These are phyloP conservation scores for Malassezia caprae DNA, from an alignment of 1,284 basidiomycete genomes.

Conservation along the genomic window DNA sequence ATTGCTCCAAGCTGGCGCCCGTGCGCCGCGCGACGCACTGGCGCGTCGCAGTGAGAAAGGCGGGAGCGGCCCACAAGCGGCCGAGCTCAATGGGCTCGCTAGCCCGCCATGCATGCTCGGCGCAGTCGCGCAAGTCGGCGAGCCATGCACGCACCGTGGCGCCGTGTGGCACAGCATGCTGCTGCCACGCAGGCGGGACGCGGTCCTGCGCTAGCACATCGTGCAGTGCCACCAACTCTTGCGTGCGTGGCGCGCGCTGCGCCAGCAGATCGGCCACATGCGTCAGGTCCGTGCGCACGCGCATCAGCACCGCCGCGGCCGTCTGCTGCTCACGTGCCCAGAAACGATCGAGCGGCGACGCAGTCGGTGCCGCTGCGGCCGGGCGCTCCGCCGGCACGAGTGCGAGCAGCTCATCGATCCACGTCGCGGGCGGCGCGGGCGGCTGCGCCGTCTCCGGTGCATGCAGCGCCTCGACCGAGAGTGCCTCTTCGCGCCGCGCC, in stretches of 20 bases:
- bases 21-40: conserved; percentile 36
- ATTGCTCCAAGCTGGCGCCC: conserved; percentile 32
- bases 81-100: conserved; percentile 27
- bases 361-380: conserved; percentile 16
- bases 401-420: background rate
- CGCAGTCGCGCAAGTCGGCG: conserved; percentile 28
- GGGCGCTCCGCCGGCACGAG: background rate
- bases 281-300: conserved; percentile 29
- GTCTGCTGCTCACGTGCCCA: conserved; percentile 43
- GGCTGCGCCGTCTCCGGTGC: conserved; percentile 17
- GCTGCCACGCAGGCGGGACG: conserved; percentile 33
- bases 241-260: conserved; percentile 33
- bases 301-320: conserved; percentile 24
- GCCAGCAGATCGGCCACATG: conserved; percentile 32
- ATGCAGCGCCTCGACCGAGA: conserved; percentile 22
- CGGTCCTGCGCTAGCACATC: conserved; percentile 25
- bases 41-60: conserved; percentile 44
- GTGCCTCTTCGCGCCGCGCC: background rate
- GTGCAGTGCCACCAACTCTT: conserved; percentile 29
- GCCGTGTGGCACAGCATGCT: conserved; percentile 25
- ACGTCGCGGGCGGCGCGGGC: background rate
- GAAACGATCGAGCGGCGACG: conserved; percentile 32
- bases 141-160: conserved; percentile 38
- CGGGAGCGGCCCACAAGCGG: conserved; percentile 34
- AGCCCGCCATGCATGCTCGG: conserved; percentile 22